Base-by-base conservation (phyloP, 2,329 filamentous ascomycete species). In the Penicillium hordei region DNA sequence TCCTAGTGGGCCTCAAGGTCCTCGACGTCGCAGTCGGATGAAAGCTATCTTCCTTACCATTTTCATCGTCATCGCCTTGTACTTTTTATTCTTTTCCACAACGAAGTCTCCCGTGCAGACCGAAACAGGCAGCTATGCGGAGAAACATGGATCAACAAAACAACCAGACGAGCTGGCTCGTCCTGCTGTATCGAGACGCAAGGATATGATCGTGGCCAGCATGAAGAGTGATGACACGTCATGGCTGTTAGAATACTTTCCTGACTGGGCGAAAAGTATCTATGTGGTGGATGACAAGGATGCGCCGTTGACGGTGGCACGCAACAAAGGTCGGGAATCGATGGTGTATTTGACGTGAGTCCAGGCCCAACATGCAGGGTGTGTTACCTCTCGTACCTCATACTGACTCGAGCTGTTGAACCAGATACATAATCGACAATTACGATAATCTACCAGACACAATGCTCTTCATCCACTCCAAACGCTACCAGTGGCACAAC, bases 281-380 rank as follows among this genome's bases (percentile, higher is more conserved):
- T 86, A 86, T 67, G 77, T 83, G 27, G 81, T 82, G 51, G 78
- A 86, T 62, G 77, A 83, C 63, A 72, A 76, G 33, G 61, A 60
- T 5, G 80, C 81, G 3, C 60, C 73, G 21, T 70, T 83, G 60
- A 82, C 78, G 0, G 81, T 85, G 15, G 73, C 78, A 3, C 63
- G 65, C 43, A 78, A 78, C 58, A 78, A 78, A 63, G 76, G 76
- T 8, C 69, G 75, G 50, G 76, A 78, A 60, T 75, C 74, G 6
- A 78, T 77, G 75, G 75, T 75, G 4, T 78, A 77, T 67, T 64
- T 78, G 60, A 78, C 75, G 75, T 78, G 65, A 62, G 73, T 59
- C 17, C 10, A 8, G 27, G 72, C 59, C 17, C 12, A 10, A 31
- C 9, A 48, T 34, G 27, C 17, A 33, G 38, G 15, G 8, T 27